Evolutionary conservation across 495 filamentous ascomycete genomes (phyloP).

Genomic region (Podospora fimiseda): DNA sequence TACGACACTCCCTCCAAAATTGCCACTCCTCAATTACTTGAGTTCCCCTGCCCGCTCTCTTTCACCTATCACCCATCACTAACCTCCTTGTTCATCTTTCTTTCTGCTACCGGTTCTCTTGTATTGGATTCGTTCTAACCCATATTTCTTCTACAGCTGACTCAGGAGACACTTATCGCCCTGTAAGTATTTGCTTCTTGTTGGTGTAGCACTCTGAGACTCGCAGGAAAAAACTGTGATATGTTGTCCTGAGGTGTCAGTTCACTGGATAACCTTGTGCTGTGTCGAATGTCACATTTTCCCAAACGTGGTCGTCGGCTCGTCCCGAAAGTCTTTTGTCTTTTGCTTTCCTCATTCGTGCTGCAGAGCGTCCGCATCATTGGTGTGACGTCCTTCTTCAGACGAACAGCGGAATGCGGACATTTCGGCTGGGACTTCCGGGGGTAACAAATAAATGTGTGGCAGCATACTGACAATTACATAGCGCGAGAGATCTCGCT

Average conservation of each 20-base stretch:
- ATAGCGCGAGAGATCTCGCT: slow-evolving; percentile 93
- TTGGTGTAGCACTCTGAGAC: not conserved
- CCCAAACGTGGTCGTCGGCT: no score
- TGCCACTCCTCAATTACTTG: slow-evolving; percentile 28
- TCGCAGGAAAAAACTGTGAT: no score
- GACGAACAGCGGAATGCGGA: not conserved
- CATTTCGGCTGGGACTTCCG: not conserved
- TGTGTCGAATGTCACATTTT: not conserved
- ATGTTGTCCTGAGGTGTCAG: no score
- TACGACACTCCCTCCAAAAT: slow-evolving; percentile 21
- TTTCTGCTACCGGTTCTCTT: slow-evolving; percentile 15
- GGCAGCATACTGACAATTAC: slow-evolving; percentile 36
- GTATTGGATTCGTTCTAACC: slow-evolving; percentile 32
- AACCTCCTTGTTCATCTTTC: slow-evolving; percentile 3
- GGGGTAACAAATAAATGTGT: slow-evolving; percentile 1
- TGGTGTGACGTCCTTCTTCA: not conserved
- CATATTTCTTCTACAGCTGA: slow-evolving; percentile 38
- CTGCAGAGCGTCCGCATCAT: no score
- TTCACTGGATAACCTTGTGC: not conserved
- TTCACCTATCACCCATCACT: slow-evolving; percentile 13
- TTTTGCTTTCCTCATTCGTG: not conserved
- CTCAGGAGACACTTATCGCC: slow-evolving; percentile 47
- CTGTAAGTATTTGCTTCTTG: slow-evolving; percentile 36
- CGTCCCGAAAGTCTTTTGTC: no score
- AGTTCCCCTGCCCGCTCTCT: slow-evolving; percentile 14